phyloP scores from a whole-genome alignment of 2,329 filamentous ascomycete species.

The Dactylellina haptotyla region DNA sequence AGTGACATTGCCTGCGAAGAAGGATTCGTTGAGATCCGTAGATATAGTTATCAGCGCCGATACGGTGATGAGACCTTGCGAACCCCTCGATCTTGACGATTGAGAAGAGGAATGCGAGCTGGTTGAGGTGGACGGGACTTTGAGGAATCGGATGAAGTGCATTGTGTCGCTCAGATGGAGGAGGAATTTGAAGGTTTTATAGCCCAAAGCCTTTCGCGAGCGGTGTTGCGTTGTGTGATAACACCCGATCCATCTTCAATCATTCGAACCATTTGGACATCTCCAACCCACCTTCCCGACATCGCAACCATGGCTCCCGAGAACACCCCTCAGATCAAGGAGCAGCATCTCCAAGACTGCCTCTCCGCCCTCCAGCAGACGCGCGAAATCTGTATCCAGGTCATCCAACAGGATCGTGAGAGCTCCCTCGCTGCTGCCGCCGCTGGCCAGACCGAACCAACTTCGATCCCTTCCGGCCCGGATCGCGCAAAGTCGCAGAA shows the following conservation, averaged over 20 bases:
- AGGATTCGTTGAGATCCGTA: constrained; percentile 75
- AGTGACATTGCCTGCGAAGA: constrained; percentile 59
- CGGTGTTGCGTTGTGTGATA: too few relatives aligned
- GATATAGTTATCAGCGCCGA: constrained; percentile 71
- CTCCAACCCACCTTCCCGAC: not conserved
- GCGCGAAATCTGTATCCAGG: constrained; percentile 56
- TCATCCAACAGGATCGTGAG: constrained; percentile 54
- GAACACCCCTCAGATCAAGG: constrained; percentile 47
- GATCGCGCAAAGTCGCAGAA: constrained; percentile 81
- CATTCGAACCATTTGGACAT: constrained; percentile 3
- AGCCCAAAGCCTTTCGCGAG: not conserved
- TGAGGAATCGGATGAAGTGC: constrained; percentile 76
- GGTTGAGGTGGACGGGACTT: constrained; percentile 66
- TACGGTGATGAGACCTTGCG: constrained; percentile 61
- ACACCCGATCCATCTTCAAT: not conserved
- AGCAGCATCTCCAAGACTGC: constrained; percentile 56
- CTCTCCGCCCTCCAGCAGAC: constrained; percentile 56
- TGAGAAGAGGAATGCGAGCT: not conserved
- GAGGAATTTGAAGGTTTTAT: constrained; percentile 5
- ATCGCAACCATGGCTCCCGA: constrained; percentile 36
- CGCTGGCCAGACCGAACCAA: constrained; percentile 1
- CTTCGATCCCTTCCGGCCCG: constrained; percentile 65
- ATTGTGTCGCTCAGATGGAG: constrained; percentile 59
- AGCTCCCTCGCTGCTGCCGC: constrained; percentile 11
- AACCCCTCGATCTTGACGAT: constrained; percentile 60